Evolutionary conservation across 139 green algal genomes (phyloP).

Genomic region (Chlorella sp.): DNA sequence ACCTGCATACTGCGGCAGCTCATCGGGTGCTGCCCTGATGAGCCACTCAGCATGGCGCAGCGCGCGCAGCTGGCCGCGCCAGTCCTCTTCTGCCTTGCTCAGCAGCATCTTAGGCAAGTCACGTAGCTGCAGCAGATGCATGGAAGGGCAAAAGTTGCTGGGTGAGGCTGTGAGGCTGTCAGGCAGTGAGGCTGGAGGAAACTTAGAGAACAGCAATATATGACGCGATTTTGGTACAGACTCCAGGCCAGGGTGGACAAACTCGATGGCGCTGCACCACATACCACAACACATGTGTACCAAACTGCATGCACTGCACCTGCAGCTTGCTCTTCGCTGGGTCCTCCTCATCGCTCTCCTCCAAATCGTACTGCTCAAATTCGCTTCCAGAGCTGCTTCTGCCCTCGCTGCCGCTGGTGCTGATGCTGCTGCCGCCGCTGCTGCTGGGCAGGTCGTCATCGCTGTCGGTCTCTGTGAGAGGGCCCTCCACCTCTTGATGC

Average conservation of each 20-base stretch:
- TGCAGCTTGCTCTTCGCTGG: slow-evolving; percentile 13
- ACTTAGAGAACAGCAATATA: no score
- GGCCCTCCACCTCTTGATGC: neutral
- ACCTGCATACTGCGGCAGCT: slow-evolving; percentile 66
- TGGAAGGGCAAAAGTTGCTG: no score
- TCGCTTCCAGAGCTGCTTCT: slow-evolving; percentile 16
- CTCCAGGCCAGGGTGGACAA: no score
- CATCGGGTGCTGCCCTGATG: slow-evolving; percentile 71
- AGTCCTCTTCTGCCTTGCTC: slow-evolving; percentile 57
- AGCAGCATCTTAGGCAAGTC: slow-evolving; percentile 39
- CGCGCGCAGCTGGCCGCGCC: slow-evolving; percentile 57
- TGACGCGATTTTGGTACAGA: no score
- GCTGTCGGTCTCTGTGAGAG: slow-evolving; percentile 42
- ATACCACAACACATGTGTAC: neutral
- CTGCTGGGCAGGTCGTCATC: slow-evolving; percentile 34
- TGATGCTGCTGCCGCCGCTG: neutral
- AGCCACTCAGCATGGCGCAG: slow-evolving; percentile 60
- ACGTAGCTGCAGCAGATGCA: slow-evolving; percentile 45
- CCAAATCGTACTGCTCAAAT: slow-evolving; percentile 44
- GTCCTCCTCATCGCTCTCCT: slow-evolving; percentile 45
- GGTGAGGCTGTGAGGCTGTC: no score
- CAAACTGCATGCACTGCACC: no score
- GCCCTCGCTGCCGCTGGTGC: neutral
- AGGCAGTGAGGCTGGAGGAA: no score
- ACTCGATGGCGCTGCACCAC: no score